phyloP scores from a whole-genome alignment of 495 filamentous ascomycete genomes.

The Rusavskia elegans region DNA sequence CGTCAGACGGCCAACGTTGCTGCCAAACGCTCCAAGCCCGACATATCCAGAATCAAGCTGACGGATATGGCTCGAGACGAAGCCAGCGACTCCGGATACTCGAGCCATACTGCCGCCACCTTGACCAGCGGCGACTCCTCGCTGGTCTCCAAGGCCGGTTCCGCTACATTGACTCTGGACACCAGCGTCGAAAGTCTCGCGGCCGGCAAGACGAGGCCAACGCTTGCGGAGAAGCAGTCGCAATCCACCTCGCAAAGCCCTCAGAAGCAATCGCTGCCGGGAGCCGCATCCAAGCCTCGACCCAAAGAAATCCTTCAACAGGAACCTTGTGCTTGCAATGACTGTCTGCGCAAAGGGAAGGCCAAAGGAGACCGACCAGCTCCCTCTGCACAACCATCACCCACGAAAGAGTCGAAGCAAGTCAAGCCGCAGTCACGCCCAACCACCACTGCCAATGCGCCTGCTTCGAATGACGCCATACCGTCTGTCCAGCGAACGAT shows the following conservation, averaged over 20 bases:
- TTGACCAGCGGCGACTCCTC: slow-evolving; percentile 38
- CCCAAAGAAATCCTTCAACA: slow-evolving; percentile 13
- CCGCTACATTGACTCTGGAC: slow-evolving; percentile 26
- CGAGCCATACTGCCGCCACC: slow-evolving; percentile 44
- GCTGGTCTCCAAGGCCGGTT: slow-evolving; percentile 28
- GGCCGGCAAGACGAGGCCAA: slow-evolving; percentile 3
- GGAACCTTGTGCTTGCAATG: slow-evolving; percentile 3
- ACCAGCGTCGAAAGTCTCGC: slow-evolving; percentile 6
- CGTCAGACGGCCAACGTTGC: slow-evolving; percentile 36
- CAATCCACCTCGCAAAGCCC: slow-evolving; percentile 9
- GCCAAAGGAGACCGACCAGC: not conserved
- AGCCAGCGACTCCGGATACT: slow-evolving; percentile 49
- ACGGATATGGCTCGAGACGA: slow-evolving; percentile 21
- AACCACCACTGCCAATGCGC: too few species aligned
- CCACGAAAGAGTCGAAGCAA: not conserved
- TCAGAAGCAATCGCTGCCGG: slow-evolving; percentile 14
- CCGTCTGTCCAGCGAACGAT: not conserved
- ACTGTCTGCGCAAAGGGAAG: not conserved
- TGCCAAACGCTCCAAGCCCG: slow-evolving; percentile 36
- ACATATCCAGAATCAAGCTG: slow-evolving; percentile 21
- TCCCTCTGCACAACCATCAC: not conserved
- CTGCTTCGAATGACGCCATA: not conserved
- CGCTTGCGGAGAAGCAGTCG: not conserved
- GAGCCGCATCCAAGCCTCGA: slow-evolving; percentile 19
- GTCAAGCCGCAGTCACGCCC: not conserved